Conservation (phyloP, 208 protist species). For the Acanthamoeba triangularis region DNA sequence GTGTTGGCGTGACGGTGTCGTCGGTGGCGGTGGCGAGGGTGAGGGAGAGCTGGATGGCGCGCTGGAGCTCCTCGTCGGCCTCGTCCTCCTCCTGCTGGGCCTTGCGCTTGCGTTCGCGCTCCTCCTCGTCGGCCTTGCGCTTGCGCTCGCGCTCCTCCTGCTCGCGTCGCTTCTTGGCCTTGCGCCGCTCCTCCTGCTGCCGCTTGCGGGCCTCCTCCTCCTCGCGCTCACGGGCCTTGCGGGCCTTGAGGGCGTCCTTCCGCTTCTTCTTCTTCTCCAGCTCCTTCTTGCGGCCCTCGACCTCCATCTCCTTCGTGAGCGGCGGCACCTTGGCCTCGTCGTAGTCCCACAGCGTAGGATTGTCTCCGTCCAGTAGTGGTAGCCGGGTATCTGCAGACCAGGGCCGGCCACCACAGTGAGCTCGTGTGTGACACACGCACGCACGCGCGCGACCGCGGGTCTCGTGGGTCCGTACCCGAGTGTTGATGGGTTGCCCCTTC, state of each 20-base stretch:
- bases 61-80: slow-evolving; percentile 54
- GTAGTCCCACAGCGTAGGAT: slow-evolving; percentile 62
- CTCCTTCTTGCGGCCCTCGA: slow-evolving; percentile 74
- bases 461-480: background rate
- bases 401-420: background rate
- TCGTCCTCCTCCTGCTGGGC: background rate
- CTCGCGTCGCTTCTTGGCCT: slow-evolving; percentile 9
- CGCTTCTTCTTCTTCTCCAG: slow-evolving; percentile 73
- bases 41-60: slow-evolving; percentile 33
- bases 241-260: slow-evolving; percentile 54
- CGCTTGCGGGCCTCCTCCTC: slow-evolving; percentile 25
- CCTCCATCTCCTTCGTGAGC: slow-evolving; percentile 76
- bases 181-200: slow-evolving; percentile 55
- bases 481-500: background rate
- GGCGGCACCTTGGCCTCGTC: slow-evolving; percentile 70
- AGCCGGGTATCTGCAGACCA: slow-evolving; percentile 63
- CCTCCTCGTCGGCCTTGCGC: background rate
- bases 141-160: slow-evolving; percentile 49
- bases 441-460: background rate
- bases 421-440: background rate
- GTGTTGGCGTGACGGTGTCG: background rate
- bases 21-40: background rate
- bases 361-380: slow-evolving; percentile 73
- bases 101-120: background rate
- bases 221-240: background rate